Conservation (phyloP, 306 rosid species). For the Gillenia trifoliata region DNA sequence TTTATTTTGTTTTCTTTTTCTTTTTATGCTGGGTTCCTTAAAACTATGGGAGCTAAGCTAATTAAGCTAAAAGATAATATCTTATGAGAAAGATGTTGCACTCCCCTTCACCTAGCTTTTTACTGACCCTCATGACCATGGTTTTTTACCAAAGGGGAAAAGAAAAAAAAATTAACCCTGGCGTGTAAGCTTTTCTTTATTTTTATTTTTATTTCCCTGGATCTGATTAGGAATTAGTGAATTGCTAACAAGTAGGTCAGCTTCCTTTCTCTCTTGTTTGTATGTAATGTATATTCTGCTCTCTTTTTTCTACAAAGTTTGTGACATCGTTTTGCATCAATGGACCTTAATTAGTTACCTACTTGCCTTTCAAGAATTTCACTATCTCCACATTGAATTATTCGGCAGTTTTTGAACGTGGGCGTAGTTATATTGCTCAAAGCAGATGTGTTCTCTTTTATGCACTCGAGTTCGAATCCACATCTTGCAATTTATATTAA, state of each 20-base stretch:
- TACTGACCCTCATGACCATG: conserved; percentile 7
- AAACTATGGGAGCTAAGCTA: not conserved
- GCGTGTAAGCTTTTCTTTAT: conserved; percentile 29
- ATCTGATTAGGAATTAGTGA: conserved; percentile 42
- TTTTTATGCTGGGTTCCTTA: conserved; percentile 3
- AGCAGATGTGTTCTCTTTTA: not conserved
- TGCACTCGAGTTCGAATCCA: not conserved
- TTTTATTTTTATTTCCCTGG: too few relatives aligned
- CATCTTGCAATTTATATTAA: not conserved
- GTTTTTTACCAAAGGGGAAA: conserved; percentile 15
- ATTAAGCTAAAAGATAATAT: not conserved
- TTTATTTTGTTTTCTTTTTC: not conserved
- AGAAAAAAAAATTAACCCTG: conserved; percentile 15
- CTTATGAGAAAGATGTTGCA: conserved; percentile 5
- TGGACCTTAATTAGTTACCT: conserved; percentile 23
- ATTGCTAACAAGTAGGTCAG: conserved; percentile 58
- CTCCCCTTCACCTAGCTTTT: not conserved
- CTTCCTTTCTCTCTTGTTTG: conserved; percentile 16
- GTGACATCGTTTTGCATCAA: conserved; percentile 37
- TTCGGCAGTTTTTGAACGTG: not conserved
- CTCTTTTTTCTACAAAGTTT: conserved; percentile 31
- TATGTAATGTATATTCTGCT: conserved; percentile 42
- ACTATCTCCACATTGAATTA: not conserved
- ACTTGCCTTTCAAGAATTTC: not conserved
- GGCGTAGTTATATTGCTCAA: not conserved